phyloP scores from a whole-genome alignment of 2,329 filamentous ascomycete genomes.

The Monilinia laxa region DNA sequence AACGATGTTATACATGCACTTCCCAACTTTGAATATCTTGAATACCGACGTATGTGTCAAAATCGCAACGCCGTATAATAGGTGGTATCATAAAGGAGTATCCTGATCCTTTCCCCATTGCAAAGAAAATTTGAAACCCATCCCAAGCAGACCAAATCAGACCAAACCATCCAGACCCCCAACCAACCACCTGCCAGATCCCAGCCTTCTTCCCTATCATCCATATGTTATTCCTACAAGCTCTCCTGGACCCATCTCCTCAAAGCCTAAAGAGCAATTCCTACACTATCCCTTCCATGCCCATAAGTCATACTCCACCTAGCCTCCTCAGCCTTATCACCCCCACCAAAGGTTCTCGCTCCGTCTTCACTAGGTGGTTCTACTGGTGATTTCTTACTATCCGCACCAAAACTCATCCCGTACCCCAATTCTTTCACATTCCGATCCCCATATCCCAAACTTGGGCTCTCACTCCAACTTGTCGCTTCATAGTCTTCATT shows the following conservation, averaged over 20 bases:
- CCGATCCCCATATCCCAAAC: background rate
- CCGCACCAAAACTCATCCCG: background rate
- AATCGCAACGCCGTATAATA: constrained; percentile 14
- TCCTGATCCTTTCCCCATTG: background rate
- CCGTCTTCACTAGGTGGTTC: background rate
- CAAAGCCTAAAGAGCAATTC: constrained; percentile 46
- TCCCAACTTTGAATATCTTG: background rate
- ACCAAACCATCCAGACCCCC: background rate
- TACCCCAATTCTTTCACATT: background rate
- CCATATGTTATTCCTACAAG: background rate
- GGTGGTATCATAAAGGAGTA: constrained; percentile 17
- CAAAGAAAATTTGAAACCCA: background rate
- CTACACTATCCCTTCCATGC: constrained; percentile 44
- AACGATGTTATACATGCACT: background rate
- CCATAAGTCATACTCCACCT: constrained; percentile 32
- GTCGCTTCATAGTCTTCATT: constrained; percentile 20
- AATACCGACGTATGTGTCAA: background rate
- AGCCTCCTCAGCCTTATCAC: constrained; percentile 44
- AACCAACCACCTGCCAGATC: background rate
- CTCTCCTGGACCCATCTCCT: background rate
- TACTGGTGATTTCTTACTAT: constrained; percentile 15
- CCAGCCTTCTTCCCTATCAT: background rate
- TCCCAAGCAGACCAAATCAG: background rate
- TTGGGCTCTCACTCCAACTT: constrained; percentile 21
- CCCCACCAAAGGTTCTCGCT: constrained; percentile 30